Conservation (phyloP, 352 stramenopile genomes). For the Globisporangium canariense region DNA sequence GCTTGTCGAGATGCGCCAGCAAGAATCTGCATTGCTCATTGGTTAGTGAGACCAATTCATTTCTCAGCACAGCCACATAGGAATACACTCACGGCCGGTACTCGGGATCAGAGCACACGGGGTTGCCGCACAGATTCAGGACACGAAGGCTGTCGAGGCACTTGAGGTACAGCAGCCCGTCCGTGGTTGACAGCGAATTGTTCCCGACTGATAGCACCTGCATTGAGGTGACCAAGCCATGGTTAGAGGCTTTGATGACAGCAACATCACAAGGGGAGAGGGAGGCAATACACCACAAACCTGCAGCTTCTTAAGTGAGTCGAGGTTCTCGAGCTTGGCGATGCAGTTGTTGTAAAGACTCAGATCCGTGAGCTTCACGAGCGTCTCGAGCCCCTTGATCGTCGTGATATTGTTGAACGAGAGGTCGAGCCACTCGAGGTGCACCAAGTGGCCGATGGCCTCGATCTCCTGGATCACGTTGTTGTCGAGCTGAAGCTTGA, state of each 20-base stretch:
- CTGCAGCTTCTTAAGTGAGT: conserved; percentile 87
- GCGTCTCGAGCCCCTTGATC: conserved; percentile 90
- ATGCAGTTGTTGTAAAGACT: conserved; percentile 95
- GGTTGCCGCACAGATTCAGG: conserved; percentile 91
- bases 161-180: conserved; percentile 74
- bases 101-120: conserved; percentile 89
- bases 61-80: too few relatives aligned
- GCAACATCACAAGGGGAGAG: too few relatives aligned
- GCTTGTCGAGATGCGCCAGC: conserved; percentile 89
- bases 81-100: conserved; percentile 68
- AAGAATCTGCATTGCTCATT: conserved; percentile 49
- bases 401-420: conserved; percentile 93
- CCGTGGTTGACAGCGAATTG: conserved; percentile 82
- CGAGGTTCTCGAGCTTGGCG: conserved; percentile 88
- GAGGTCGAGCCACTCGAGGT: conserved; percentile 92
- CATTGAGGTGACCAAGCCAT: not conserved
- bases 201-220: conserved; percentile 91
- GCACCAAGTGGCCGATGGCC: conserved; percentile 78
- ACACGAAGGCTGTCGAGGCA: conserved; percentile 86
- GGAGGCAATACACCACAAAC: conserved; percentile 14
- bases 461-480: conserved; percentile 93
- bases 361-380: conserved; percentile 89
- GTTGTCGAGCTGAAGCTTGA: conserved; percentile 93
- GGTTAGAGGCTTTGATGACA: too few relatives aligned
- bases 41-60: not conserved